These are phyloP conservation scores for Peronospora belbahrii DNA, from an alignment of 352 stramenopile genomes.

Conservation along the genomic window DNA sequence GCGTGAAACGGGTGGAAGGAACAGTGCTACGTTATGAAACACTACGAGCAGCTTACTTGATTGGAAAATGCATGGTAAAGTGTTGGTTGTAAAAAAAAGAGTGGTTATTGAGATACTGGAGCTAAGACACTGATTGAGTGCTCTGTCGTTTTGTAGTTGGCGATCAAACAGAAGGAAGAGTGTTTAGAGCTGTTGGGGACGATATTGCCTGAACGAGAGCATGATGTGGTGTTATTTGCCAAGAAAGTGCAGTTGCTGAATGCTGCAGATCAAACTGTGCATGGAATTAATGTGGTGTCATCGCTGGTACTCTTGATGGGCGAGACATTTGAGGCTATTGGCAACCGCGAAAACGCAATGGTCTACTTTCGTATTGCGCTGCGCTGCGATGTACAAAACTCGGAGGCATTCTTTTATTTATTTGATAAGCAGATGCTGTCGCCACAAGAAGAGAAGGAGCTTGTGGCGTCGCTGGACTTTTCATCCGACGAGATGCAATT, in stretches of 20 bases:
- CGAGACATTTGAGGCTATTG: conserved; percentile 74
- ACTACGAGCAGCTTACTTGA: conserved; percentile 45
- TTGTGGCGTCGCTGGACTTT: conserved; percentile 71
- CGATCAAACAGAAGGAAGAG: conserved; percentile 80
- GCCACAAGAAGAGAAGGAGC: conserved; percentile 46
- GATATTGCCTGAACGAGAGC: conserved; percentile 54
- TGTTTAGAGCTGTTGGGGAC: conserved; percentile 60
- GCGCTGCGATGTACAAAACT: conserved; percentile 76
- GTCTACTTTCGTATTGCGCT: conserved; percentile 72
- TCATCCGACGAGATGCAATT: conserved; percentile 47
- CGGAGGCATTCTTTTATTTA: conserved; percentile 78
- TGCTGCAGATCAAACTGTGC: conserved; percentile 12
- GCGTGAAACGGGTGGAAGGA: not conserved
- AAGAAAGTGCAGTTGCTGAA: conserved; percentile 29
- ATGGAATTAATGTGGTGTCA: conserved; percentile 67
- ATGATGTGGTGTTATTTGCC: conserved; percentile 45
- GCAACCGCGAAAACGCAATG: conserved; percentile 73
- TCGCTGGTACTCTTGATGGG: conserved; percentile 76
- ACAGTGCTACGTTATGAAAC: conserved; percentile 16
- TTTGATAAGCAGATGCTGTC: conserved; percentile 85
- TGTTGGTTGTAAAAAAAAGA: not conserved
- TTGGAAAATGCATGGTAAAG: conserved; percentile 63
- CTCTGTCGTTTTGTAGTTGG: conserved; percentile 23
- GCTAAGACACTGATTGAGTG: no score
- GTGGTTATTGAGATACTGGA: no score